Conservation (phyloP, 192 early-diverging fungal genomes). For the Backusella mclennaniae region DNA sequence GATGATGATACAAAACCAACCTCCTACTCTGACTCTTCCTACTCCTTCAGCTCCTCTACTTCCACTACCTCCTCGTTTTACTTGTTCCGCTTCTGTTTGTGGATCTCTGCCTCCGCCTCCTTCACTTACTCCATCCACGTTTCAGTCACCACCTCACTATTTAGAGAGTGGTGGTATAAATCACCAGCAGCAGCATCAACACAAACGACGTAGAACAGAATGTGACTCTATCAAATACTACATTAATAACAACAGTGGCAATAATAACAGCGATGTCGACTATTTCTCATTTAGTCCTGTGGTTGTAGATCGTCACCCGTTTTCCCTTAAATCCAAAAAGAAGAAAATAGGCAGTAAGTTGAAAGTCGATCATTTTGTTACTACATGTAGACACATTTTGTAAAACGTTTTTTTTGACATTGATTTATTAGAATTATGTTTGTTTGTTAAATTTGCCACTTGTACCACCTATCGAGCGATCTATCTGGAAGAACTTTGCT, state of each 20-base stretch:
- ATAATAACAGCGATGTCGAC: not conserved
- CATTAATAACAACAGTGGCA: not conserved
- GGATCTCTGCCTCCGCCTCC: not conserved
- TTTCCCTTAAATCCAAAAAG: slow-evolving; percentile 43
- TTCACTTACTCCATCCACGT: not conserved
- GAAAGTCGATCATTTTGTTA: not conserved
- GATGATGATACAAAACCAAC: not conserved
- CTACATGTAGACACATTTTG: not conserved
- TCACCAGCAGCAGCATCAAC: not conserved
- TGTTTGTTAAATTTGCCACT: slow-evolving; percentile 56
- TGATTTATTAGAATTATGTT: slow-evolving; percentile 40
- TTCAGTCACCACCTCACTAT: not conserved
- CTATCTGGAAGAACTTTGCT: slow-evolving; percentile 62
- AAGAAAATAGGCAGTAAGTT: slow-evolving; percentile 31
- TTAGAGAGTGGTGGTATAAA: not conserved
- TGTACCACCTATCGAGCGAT: slow-evolving; percentile 57
- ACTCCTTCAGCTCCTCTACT: not conserved
- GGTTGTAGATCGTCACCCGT: slow-evolving; percentile 62
- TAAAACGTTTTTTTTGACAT: not conserved
- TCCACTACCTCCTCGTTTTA: not conserved
- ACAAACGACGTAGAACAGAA: not conserved
- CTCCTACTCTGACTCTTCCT: not conserved
- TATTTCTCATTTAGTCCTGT: slow-evolving; percentile 17
- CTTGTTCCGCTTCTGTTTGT: not conserved
- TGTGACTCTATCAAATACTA: not conserved